A percentile compares a stretch with the other conserved stretches of the same genome.
phyloP scores from a whole-genome alignment of 2,329 filamentous ascomycete species.

The Xylaria sp. region DNA sequence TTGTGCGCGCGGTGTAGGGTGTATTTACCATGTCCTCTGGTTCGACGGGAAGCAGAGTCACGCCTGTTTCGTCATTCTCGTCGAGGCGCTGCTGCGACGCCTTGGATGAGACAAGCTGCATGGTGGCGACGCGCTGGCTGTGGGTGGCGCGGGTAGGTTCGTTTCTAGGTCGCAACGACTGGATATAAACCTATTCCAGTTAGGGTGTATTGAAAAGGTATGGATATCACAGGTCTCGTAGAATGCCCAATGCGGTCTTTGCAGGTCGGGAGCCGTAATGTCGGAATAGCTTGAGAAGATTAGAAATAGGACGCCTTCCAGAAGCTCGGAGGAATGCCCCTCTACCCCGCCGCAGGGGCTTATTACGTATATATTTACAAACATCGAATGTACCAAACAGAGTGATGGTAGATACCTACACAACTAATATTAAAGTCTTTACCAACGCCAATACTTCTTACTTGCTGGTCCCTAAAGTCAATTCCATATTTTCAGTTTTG shows the following conservation, averaged over 20 bases:
- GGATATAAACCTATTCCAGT: too few species aligned
- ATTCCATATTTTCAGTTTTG: not conserved
- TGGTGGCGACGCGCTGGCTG: constrained; percentile 22
- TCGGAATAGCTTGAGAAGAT: not conserved
- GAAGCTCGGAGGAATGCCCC: constrained; percentile 11
- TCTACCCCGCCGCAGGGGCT: constrained; percentile 11
- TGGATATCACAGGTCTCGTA: not conserved
- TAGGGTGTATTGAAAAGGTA: not conserved
- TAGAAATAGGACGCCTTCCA: not conserved
- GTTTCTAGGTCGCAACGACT: not conserved
- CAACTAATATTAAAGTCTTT: too few species aligned
- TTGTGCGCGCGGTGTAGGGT: constrained; percentile 28
- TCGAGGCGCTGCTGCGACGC: constrained; percentile 41
- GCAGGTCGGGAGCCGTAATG: too few species aligned
- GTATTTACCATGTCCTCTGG: constrained; percentile 46
- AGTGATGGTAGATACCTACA: too few species aligned
- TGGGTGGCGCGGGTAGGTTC: not conserved
- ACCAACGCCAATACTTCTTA: too few species aligned
- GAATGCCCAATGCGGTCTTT: not conserved
- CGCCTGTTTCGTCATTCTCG: constrained; percentile 43
- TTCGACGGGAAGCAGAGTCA: constrained; percentile 45
- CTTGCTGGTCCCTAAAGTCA: too few species aligned
- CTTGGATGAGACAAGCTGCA: constrained; percentile 45
- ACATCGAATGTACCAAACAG: not conserved
- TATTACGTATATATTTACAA: not conserved